Conservation (phyloP, 805 yeast genomes). For the Sungouiella thailandica region DNA sequence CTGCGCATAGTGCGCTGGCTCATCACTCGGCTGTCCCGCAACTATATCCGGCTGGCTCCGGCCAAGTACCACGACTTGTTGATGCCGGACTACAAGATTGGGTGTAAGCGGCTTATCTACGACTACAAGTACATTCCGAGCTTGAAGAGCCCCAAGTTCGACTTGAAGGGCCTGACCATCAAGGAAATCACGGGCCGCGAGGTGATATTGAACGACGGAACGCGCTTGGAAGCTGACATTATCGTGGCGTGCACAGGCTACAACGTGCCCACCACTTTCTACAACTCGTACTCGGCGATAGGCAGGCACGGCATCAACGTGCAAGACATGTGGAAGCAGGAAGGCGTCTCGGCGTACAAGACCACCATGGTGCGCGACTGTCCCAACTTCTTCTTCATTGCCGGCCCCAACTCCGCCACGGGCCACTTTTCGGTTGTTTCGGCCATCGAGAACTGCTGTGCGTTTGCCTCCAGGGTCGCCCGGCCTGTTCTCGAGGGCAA, state of each 20-base stretch:
- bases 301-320: conserved; percentile 24
- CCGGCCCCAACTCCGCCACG: conserved; percentile 39
- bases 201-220: conserved; percentile 25
- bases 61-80: conserved; percentile 27
- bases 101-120: conserved; percentile 38
- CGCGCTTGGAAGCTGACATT: conserved; percentile 28
- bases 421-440: conserved; percentile 39
- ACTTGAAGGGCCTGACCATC: conserved; percentile 19
- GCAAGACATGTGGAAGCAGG: conserved; percentile 22
- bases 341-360: conserved; percentile 32
- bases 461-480: conserved; percentile 20
- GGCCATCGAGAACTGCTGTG: conserved; percentile 32
- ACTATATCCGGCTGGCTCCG: conserved; percentile 29
- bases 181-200: conserved; percentile 24
- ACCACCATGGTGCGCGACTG: conserved; percentile 27
- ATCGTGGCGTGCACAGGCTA: conserved; percentile 42
- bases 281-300: conserved; percentile 12
- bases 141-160: conserved; percentile 26
- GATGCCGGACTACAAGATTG: conserved; percentile 36
- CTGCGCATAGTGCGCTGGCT: conserved; percentile 24
- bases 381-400: conserved; percentile 33
- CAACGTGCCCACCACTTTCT: conserved; percentile 17
- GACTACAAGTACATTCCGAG: conserved; percentile 33
- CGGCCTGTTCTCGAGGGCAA: conserved; percentile 23
- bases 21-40: conserved; percentile 15